phyloP scores from a whole-genome alignment of 345 rosid species.

The Theobroma cacao region DNA sequence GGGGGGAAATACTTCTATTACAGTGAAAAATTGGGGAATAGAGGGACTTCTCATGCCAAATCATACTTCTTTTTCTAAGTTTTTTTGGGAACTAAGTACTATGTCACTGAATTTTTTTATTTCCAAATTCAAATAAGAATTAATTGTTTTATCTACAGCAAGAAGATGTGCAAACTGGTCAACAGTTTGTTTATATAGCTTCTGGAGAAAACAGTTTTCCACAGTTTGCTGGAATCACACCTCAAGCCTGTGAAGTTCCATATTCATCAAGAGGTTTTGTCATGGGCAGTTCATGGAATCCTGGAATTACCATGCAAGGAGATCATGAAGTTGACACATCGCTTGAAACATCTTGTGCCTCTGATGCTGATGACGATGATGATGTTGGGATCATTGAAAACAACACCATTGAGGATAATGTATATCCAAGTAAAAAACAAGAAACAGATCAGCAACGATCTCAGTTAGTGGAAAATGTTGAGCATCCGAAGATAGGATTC shows the following conservation, averaged over 20 bases:
- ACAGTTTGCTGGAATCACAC: constrained; percentile 36
- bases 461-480: constrained; percentile 25
- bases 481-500: constrained; percentile 8
- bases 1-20: background rate
- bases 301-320: constrained; percentile 38
- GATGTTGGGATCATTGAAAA: constrained; percentile 57
- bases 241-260: constrained; percentile 32
- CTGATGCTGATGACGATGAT: constrained; percentile 58
- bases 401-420: constrained; percentile 18
- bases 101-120: background rate
- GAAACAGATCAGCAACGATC: constrained; percentile 23
- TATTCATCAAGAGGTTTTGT: constrained; percentile 36
- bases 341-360: constrained; percentile 34
- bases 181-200: constrained; percentile 48
- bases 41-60: background rate
- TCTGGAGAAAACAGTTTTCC: constrained; percentile 50
- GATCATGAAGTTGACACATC: constrained; percentile 33
- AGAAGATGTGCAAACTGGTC: constrained; percentile 52
- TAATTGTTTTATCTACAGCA: constrained; percentile 29
- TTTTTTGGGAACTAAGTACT: background rate
- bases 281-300: constrained; percentile 56
- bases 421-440: constrained; percentile 17
- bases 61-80: background rate
- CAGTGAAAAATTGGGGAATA: background rate
- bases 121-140: background rate